Conservation (phyloP, 345 rosid genomes). For the Populus ilicifolia region DNA sequence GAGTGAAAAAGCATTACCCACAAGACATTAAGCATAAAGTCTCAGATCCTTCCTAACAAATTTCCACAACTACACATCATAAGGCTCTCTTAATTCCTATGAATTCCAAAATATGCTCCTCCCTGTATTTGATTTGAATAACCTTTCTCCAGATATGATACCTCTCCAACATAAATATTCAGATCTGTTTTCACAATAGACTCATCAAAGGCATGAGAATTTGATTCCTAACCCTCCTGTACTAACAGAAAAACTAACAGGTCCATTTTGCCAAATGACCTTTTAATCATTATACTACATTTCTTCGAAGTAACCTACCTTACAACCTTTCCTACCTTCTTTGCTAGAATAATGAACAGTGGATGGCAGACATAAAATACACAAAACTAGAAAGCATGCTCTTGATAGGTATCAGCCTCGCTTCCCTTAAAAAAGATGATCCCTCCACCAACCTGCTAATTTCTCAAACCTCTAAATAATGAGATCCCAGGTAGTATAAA, state of each 20-base stretch:
- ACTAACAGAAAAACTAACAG: not conserved
- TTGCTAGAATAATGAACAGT: too few species aligned
- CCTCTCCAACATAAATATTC: not conserved
- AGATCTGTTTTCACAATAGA: not conserved
- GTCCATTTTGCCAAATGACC: not conserved
- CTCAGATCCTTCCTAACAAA: not conserved
- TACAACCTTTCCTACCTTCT: too few species aligned
- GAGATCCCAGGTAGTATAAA: too few species aligned
- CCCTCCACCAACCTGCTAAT: too few species aligned
- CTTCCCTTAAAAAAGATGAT: too few species aligned
- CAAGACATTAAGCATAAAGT: not conserved
- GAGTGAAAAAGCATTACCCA: not conserved
- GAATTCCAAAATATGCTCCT: not conserved
- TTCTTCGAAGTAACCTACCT: too few species aligned
- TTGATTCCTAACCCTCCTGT: not conserved
- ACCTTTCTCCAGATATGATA: not conserved
- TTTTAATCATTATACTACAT: too few species aligned
- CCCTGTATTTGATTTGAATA: too few species aligned
- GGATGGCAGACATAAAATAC: too few species aligned
- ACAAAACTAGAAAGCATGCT: too few species aligned
- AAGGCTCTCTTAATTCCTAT: not conserved
- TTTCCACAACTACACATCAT: not conserved
- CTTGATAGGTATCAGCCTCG: too few species aligned
- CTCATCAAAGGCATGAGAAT: not conserved
- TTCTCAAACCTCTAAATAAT: too few species aligned